Evolutionary conservation across 2,329 filamentous ascomycete species (phyloP), one percentile per base, ranked within the genome.

Genomic region (Davidsoniella eucalypti): DNA sequence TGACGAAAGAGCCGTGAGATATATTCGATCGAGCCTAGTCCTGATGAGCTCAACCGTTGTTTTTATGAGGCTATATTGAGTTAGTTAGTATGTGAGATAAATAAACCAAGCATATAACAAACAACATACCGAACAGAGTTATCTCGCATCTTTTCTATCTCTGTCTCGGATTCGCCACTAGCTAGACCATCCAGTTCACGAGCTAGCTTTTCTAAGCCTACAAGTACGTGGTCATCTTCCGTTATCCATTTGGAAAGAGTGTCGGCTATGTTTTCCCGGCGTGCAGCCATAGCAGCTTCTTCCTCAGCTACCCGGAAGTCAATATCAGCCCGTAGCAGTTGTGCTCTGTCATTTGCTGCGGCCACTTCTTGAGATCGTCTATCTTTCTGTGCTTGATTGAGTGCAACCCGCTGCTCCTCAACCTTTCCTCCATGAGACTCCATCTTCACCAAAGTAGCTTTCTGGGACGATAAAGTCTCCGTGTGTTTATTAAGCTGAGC

Each of bases 181-280:
- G 71, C 65, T 44, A 71, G 67, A 4, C 67, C 67, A 8, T 76
- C 67, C 3, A 84, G 67, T 55, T 80, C 78, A 52, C 71, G 71
- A 0, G 79, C 72, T 2, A 85, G 68, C 55, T 82, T 82, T 58
- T 82, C 77, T 2, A 86, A 65, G 52, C 78, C 78, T 17, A 72
- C 67, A 1, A 85, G 64, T 2, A 84, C 67, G 54, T 75, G 77
- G 58, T 85, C 80, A 53, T 86, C 81, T 10, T 33, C 29, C 8
- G 8, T 12, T 33, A 33, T 1, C 76, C 73, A 33, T 4, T 33
- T 33, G 29, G 29, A 33, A 33, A 33, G 8, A 33, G 29, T 33
- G 9, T 33, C 12, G 29, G 29, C 29, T 33, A 33, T 33, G 29
- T 33, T 4, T 33, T 33, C 29, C 29, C 12, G 12, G 29, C 29